A percentile compares a stretch with the other conserved stretches of the same genome.
Evolutionary conservation across 768 basidiomycete species (phyloP).

Genomic region (Butyriboletus loyo): DNA sequence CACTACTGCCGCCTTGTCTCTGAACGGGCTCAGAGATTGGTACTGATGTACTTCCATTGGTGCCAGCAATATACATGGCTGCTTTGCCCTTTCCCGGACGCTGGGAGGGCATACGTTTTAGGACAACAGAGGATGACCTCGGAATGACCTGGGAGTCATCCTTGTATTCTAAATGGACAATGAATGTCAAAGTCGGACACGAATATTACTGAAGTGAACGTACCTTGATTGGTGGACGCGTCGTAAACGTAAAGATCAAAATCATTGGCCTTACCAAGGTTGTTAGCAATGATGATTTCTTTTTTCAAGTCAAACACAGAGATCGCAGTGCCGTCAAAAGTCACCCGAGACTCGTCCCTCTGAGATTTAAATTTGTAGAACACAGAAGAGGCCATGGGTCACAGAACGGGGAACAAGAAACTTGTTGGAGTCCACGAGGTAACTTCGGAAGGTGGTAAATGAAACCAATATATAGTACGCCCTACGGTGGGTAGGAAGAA

Average conservation of each 20-base stretch:
- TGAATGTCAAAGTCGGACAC: neutral
- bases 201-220: conserved; percentile 2
- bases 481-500: conserved; percentile 15
- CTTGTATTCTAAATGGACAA: conserved; percentile 63
- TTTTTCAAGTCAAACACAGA: conserved; percentile 99
- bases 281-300: conserved; percentile 96
- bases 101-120: conserved; percentile 82
- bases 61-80: conserved; percentile 65
- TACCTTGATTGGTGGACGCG: conserved; percentile 85
- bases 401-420: conserved; percentile 13
- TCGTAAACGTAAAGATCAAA: conserved; percentile 93
- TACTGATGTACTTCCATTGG: conserved; percentile 36
- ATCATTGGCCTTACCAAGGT: conserved; percentile 93
- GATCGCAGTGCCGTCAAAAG: conserved; percentile 98
- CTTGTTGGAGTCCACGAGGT: conserved; percentile 15
- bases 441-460: conserved; percentile 1
- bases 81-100: conserved; percentile 83
- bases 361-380: conserved; percentile 98
- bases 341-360: conserved; percentile 90
- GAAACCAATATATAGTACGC: conserved; percentile 21
- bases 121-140: conserved; percentile 90
- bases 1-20: conserved; percentile 35
- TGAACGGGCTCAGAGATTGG: conserved; percentile 50
- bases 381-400: conserved; percentile 82
- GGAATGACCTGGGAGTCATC: conserved; percentile 92